Conservation (phyloP, 768 basidiomycete genomes). For the Tricholoma sp. region DNA sequence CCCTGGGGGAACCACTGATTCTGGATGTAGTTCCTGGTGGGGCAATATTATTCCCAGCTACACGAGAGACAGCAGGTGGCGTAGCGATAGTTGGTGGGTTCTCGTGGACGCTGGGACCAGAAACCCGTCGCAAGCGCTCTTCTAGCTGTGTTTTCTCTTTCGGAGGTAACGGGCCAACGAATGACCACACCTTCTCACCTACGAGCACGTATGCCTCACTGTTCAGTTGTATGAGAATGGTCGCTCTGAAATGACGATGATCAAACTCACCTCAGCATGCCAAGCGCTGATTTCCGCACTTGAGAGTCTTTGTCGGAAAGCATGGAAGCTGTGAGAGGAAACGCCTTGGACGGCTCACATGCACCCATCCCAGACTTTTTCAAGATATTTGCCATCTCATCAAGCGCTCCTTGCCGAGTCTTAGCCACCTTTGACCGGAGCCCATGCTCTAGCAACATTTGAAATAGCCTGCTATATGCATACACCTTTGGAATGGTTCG, state of each 20-base stretch:
- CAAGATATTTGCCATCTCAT: conserved; percentile 73
- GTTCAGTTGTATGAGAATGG: background rate
- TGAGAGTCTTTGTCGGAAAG: conserved; percentile 87
- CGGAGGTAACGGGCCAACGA: conserved; percentile 67
- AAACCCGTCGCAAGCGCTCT: conserved; percentile 80
- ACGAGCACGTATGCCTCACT: conserved; percentile 80
- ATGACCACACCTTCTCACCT: conserved; percentile 81
- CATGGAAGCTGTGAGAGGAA: conserved; percentile 70
- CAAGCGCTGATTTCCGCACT: conserved; percentile 84
- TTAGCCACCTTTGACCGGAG: conserved; percentile 88
- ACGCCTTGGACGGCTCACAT: conserved; percentile 77
- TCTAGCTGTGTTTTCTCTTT: conserved; percentile 94
- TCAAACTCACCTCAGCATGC: conserved; percentile 65
- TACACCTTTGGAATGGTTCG: conserved; percentile 85
- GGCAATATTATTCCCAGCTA: conserved; percentile 38
- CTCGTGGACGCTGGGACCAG: conserved; percentile 53
- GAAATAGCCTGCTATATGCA: conserved; percentile 89
- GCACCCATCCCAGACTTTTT: conserved; percentile 79
- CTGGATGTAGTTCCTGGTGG: conserved; percentile 16
- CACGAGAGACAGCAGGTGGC: conserved; percentile 46
- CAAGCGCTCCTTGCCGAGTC: conserved; percentile 81
- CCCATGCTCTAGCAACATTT: conserved; percentile 82
- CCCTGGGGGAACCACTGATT: conserved; percentile 13
- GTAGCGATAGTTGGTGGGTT: conserved; percentile 30
- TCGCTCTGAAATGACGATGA: background rate